Conservation (phyloP, 805 yeast genomes). For the Hanseniaspora lachancei region DNA sequence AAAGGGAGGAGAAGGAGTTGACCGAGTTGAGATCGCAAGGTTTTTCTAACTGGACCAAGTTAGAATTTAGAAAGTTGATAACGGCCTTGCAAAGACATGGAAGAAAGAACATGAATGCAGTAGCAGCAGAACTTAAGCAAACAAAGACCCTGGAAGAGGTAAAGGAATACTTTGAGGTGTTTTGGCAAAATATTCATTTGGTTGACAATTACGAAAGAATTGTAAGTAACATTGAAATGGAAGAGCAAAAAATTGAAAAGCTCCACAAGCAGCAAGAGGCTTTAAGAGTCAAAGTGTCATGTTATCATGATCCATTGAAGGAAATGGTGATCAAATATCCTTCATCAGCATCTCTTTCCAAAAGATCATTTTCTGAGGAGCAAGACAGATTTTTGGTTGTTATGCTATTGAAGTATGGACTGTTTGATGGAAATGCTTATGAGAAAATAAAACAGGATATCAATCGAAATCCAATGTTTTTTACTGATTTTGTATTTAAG, state of each 20-base stretch:
- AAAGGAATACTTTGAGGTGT: conserved; percentile 57
- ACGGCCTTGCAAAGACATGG: conserved; percentile 67
- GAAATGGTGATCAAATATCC: conserved; percentile 63
- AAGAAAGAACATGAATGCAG: conserved; percentile 53
- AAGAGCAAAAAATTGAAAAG: conserved; percentile 69
- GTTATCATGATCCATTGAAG: conserved; percentile 63
- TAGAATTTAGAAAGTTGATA: conserved; percentile 77
- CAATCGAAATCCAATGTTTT: conserved; percentile 59
- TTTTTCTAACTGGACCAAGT: conserved; percentile 68
- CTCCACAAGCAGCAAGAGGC: conserved; percentile 62
- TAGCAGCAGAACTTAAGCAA: conserved; percentile 61
- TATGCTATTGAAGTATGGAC: conserved; percentile 66
- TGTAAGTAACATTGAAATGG: conserved; percentile 66
- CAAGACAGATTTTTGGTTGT: conserved; percentile 82
- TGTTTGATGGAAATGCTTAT: conserved; percentile 64
- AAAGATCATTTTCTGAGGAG: conserved; percentile 66
- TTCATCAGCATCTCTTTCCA: conserved; percentile 45
- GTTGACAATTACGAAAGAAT: conserved; percentile 85
- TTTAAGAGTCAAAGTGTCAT: conserved; percentile 58
- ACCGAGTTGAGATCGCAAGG: conserved; percentile 58
- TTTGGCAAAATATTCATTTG: conserved; percentile 67
- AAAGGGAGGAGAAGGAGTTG: conserved; percentile 39
- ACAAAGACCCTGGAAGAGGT: conserved; percentile 74
- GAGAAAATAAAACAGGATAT: conserved; percentile 69
- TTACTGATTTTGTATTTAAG: conserved; percentile 78